Conservation (phyloP, 331 rosid species). For the Quercus tomentella region DNA sequence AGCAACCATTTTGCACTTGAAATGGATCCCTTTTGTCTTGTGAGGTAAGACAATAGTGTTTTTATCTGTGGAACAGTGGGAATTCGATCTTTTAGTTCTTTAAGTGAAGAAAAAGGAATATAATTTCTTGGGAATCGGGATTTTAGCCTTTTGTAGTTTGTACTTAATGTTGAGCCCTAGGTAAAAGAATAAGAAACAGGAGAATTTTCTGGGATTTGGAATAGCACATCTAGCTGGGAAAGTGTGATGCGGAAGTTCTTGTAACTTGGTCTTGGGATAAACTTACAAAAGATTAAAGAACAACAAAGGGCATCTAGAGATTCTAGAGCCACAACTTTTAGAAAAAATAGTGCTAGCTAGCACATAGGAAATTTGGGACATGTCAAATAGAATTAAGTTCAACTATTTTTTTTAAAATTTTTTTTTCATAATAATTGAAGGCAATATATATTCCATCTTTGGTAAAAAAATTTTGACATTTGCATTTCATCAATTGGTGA, state of each 20-base stretch:
- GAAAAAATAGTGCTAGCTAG: too few relatives aligned
- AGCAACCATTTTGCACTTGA: conserved; percentile 15
- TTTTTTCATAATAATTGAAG: too few relatives aligned
- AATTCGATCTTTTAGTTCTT: background rate
- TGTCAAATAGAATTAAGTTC: too few relatives aligned
- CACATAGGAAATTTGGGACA: too few relatives aligned
- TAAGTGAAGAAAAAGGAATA: background rate
- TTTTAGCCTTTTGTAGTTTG: background rate
- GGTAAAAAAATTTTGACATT: too few relatives aligned
- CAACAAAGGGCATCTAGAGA: background rate
- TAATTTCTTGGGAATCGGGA: background rate
- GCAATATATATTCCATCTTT: too few relatives aligned
- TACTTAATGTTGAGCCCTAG: too few relatives aligned
- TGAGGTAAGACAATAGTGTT: background rate
- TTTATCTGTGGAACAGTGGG: background rate
- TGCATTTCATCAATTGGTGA: too few relatives aligned
- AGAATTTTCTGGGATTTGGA: background rate
- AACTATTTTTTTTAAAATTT: too few relatives aligned
- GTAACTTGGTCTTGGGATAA: background rate
- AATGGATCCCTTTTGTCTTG: conserved; percentile 22
- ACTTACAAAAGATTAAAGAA: background rate
- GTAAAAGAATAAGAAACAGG: background rate
- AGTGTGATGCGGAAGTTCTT: background rate
- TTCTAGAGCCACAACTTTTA: background rate
- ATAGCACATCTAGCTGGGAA: background rate